These are phyloP conservation scores for Camellia oleifera DNA, from an alignment of 179 eudicot species.

Conservation along the genomic window DNA sequence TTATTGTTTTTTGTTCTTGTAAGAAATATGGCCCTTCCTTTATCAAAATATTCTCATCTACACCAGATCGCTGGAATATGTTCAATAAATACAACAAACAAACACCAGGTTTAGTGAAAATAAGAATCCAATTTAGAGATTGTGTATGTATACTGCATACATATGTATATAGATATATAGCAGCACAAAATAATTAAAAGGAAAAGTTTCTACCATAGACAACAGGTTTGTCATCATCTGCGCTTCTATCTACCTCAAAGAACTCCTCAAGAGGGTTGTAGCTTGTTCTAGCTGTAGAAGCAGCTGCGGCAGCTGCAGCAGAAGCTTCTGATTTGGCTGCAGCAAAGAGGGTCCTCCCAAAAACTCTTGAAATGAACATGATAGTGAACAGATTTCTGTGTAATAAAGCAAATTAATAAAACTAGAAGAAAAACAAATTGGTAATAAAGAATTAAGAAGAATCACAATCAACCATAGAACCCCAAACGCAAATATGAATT, in stretches of 20 bases:
- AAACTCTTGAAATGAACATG: constrained; percentile 53
- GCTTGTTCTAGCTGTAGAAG: constrained; percentile 33
- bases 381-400: constrained; percentile 5
- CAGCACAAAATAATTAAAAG: not conserved
- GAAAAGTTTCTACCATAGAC: constrained; percentile 53
- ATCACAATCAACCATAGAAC: too few relatives aligned
- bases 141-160: not conserved
- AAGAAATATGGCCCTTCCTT: too few relatives aligned
- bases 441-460: not conserved
- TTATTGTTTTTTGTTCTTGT: too few relatives aligned
- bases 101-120: not conserved
- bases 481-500: too few relatives aligned
- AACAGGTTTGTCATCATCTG: constrained; percentile 74
- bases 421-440: not conserved
- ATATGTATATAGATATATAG: not conserved
- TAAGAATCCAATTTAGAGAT: not conserved
- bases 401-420: not conserved
- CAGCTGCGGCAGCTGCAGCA: constrained; percentile 43
- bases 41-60: too few relatives aligned
- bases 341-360: constrained; percentile 59
- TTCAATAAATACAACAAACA: not conserved
- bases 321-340: constrained; percentile 61
- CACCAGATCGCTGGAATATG: too few relatives aligned
- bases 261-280: constrained; percentile 83
- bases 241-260: constrained; percentile 59